Percentiles rank a stretch among this genome's conserved stretches.
phyloP scores from a whole-genome alignment of 495 filamentous ascomycete genomes.

The Pseudotulostoma volvatum region DNA sequence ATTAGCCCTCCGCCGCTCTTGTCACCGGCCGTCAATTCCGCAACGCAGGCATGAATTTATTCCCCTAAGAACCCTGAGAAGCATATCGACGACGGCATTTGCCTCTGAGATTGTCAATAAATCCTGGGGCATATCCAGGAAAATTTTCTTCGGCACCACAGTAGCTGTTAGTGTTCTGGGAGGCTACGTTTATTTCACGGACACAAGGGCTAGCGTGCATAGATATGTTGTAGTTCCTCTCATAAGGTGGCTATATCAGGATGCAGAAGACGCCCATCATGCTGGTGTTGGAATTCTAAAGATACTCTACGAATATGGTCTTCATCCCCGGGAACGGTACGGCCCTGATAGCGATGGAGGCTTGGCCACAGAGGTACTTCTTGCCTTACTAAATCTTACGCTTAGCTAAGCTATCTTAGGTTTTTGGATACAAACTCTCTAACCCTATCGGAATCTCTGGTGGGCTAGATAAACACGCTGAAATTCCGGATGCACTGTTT shows the following conservation, averaged over 20 bases:
- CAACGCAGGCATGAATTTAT: not conserved
- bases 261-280: slow-evolving; percentile 87
- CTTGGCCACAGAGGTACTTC: slow-evolving; percentile 33
- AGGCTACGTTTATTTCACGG: slow-evolving; percentile 66
- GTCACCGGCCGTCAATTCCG: not conserved
- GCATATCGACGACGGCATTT: not conserved
- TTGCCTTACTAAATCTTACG: not conserved
- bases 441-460: slow-evolving; percentile 88
- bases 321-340: slow-evolving; percentile 61
- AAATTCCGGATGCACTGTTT: slow-evolving; percentile 68
- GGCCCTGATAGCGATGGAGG: slow-evolving; percentile 33
- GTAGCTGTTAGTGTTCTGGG: slow-evolving; percentile 33
- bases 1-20: not conserved
- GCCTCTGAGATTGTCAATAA: slow-evolving; percentile 14
- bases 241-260: slow-evolving; percentile 52
- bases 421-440: slow-evolving; percentile 62
- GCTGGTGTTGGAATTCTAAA: slow-evolving; percentile 48
- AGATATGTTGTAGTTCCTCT: slow-evolving; percentile 61
- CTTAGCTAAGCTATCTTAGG: slow-evolving; percentile 17
- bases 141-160: slow-evolving; percentile 33
- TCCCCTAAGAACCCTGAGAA: not conserved
- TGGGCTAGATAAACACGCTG: slow-evolving; percentile 85
- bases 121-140: slow-evolving; percentile 19
- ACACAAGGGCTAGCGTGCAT: slow-evolving; percentile 78
- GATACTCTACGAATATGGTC: slow-evolving; percentile 34